These are phyloP conservation scores for Castanopsis chinensis DNA, from an alignment of 306 rosid species.

Conservation along the genomic window DNA sequence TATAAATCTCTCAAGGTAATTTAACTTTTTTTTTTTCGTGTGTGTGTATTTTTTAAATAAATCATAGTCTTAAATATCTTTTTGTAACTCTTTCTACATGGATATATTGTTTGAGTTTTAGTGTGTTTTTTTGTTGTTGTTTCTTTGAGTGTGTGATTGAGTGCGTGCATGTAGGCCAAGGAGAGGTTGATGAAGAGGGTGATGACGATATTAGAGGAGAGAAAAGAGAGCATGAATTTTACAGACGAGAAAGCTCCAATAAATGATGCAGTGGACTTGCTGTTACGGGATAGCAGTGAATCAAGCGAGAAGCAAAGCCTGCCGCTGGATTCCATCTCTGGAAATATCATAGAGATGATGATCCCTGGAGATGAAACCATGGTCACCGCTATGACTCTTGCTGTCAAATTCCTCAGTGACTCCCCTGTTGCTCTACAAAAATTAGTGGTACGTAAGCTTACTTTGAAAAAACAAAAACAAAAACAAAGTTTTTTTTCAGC, in stretches of 20 bases:
- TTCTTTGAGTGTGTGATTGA: background rate
- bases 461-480: too few species aligned
- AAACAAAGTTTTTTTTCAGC: background rate
- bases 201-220: slow-evolving; percentile 47
- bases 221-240: slow-evolving; percentile 22
- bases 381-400: slow-evolving; percentile 76
- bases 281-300: slow-evolving; percentile 50
- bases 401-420: slow-evolving; percentile 65
- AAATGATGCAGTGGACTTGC: slow-evolving; percentile 66
- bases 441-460: slow-evolving; percentile 41
- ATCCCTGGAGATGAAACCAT: slow-evolving; percentile 93
- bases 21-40: background rate
- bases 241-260: slow-evolving; percentile 17
- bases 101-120: background rate
- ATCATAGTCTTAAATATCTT: too few species aligned
- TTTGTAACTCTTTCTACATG: too few species aligned
- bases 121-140: background rate
- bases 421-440: slow-evolving; percentile 51
- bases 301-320: slow-evolving; percentile 25
- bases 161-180: slow-evolving; percentile 60
- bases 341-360: slow-evolving; percentile 77
- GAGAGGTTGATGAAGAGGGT: slow-evolving; percentile 71
- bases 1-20: slow-evolving; percentile 86
- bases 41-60: background rate
- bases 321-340: slow-evolving; percentile 58